Evolutionary conservation across 805 yeast genomes (phyloP), one percentile per base, ranked within the genome.

Genomic region (Monosporozyma servazzii): DNA sequence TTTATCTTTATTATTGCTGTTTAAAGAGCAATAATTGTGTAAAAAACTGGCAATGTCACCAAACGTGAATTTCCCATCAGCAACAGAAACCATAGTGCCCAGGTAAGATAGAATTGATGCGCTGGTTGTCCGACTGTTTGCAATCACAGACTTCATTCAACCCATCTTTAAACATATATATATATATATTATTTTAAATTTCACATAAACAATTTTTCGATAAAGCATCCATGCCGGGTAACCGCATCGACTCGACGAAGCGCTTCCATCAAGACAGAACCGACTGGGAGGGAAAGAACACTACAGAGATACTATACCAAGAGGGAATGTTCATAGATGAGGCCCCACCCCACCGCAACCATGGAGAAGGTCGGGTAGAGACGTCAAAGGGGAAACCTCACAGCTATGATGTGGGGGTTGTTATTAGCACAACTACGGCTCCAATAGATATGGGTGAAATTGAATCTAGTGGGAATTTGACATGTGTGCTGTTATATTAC

Each of bases 391-490:
- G 20, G 45, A 44, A 48, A 50, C 21, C 52, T 49, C 53, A 40
- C 41, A 46, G 46, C 48, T 45, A 42, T 21, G n/a, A 41, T 37
- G 13, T 6, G 29, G 7, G 45, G 50, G 30, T 67, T 60, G 51
- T 56, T 71, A 53, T 71, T 49, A 66, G 75, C 75, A 71, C 74
- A 65, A 69, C 58, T 60, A 64, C 75, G 75, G 75, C 75, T 67
- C 75, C 73, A 65, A 62, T 59, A 63, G 69, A 65, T 57, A 65
- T 70, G 56, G 13, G 13, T 29, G 58, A 41, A 42, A 58, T 36
- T 51, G 60, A 54, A 56, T 58, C 60, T 66, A 63, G 54, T 59
- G 72, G 75, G 72, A 65, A 71, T 71, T 71, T 71, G 75, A 71
- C 75, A 60, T 64, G 64, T 69, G 75, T 71, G 75, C 75, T 65